Evolutionary conservation across 805 yeast species (phyloP).

Genomic region (Yarrowia hollandica): DNA sequence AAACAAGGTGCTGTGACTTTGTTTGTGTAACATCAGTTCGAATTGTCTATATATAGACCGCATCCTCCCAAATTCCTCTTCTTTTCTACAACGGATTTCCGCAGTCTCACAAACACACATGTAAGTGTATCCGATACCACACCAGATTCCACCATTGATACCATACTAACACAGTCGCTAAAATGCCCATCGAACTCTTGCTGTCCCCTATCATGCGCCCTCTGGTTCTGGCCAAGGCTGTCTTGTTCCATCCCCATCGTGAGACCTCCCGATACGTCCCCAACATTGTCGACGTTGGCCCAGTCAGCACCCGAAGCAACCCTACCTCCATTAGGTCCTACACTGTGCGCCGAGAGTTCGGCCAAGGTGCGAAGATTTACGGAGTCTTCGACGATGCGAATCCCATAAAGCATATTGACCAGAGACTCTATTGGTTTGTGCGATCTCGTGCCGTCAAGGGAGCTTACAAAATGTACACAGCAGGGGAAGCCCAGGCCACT

Average conservation of each 20-base stretch:
- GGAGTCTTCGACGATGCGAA: constrained; percentile 54
- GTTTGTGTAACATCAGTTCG: not conserved
- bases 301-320: constrained; percentile 8
- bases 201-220: constrained; percentile 64
- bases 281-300: constrained; percentile 49
- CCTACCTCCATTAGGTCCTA: constrained; percentile 44
- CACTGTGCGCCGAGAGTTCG: constrained; percentile 56
- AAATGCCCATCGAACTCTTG: constrained; percentile 61
- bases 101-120: constrained; percentile 26
- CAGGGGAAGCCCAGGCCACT: constrained; percentile 57
- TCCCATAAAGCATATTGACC: constrained; percentile 36
- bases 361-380: constrained; percentile 58
- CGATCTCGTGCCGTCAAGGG: constrained; percentile 70
- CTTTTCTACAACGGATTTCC: constrained; percentile 24
- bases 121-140: constrained; percentile 8
- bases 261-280: constrained; percentile 59
- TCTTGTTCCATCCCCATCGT: constrained; percentile 57
- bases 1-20: not conserved
- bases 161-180: constrained; percentile 29
- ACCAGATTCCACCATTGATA: not conserved
- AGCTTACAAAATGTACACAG: constrained; percentile 58
- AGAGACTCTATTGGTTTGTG: constrained; percentile 53
- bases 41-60: not conserved
- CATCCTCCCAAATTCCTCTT: not conserved
- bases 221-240: constrained; percentile 54